Evolutionary conservation across 2,329 filamentous ascomycete genomes (phyloP), one percentile per base, ranked within the genome.

Genomic region (Fusarium tjaetaba): DNA sequence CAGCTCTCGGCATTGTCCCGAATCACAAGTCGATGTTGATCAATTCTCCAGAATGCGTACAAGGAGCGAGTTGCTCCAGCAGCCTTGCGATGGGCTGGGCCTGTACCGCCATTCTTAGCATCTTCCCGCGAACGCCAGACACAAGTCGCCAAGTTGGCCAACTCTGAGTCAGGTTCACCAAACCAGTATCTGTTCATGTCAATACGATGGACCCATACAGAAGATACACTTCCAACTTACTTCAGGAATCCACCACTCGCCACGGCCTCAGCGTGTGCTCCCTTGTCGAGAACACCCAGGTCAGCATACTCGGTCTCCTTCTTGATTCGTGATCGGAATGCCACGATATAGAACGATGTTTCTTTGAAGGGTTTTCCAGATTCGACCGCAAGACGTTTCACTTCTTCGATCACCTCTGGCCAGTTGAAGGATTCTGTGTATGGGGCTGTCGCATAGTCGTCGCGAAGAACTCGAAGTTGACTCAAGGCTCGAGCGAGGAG

Each of bases 381-480:
- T 14, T 83, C 80, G 6, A 77, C 75, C 16, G 85, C 83, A 6
- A 95, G 84, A 4, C 84, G 78, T 64, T 83, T 86, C 58, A 96
- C 82, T 38, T 88, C 84, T 8, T 84, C 82, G 16, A 96, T 84
- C 20, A 94, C 86, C 46, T 88, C 83, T 7, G 80, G 70, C 91
- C 94, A 96, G 82, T 97, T 97, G 84, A 97, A 95, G 1, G 90
- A 90, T 5, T 91, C 88, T 7, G 85, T 81, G 82, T 97, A 97
- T 1, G 89, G 85, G 2, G 91, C 90, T 3, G 91, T 95, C 65
- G 94, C 93, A 82, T 97, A 97, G 79, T 95, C 91, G 13, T 86
- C 80, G 4, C 90, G 88, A 24, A 90, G 84, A 42, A 90, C 89
- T 67, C 85, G 85, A 73, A 97, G 86, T 20, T 85, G 84, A 34